Evolutionary conservation across 1,139 yeast genomes (phyloP).

Genomic region (Pichia sp.): DNA sequence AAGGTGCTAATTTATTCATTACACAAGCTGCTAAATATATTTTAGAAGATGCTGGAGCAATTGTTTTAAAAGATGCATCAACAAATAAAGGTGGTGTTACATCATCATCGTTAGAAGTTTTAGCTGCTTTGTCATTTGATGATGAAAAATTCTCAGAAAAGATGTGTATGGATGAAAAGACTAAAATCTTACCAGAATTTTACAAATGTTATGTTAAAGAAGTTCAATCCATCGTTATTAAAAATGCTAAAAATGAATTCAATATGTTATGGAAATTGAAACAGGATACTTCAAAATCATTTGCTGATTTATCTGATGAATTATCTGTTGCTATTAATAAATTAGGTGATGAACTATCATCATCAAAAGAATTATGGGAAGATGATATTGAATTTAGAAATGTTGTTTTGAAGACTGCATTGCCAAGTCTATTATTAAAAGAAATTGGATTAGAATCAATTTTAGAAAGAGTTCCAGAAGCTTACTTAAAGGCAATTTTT

Average conservation of each 20-base stretch:
- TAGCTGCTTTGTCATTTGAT: conserved; percentile 88
- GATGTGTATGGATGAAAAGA: conserved; percentile 62
- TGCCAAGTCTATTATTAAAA: conserved; percentile 67
- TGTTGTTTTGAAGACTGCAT: conserved; percentile 66
- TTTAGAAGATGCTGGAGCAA: conserved; percentile 79
- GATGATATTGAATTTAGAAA: conserved; percentile 74
- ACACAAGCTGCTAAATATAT: conserved; percentile 89
- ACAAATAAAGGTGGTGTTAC: conserved; percentile 99
- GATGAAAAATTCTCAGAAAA: conserved; percentile 70
- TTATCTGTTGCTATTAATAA: conserved; percentile 83
- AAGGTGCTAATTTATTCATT: conserved; percentile 94
- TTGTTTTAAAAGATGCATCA: conserved; percentile 91
- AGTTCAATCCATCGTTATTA: conserved; percentile 69
- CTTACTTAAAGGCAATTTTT: conserved; percentile 82
- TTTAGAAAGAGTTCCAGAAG: conserved; percentile 73
- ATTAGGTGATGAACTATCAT: conserved; percentile 81
- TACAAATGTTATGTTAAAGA: conserved; percentile 76
- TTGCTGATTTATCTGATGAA: conserved; percentile 77
- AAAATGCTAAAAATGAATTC: conserved; percentile 80
- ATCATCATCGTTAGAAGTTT: conserved; percentile 89
- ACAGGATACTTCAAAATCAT: conserved; percentile 57
- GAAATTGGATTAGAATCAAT: conserved; percentile 73
- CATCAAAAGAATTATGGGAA: conserved; percentile 78
- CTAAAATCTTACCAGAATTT: conserved; percentile 58
- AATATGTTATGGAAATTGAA: conserved; percentile 80